Conservation (phyloP, 2,329 filamentous ascomycete species). For the Aspergillus amoenus region DNA sequence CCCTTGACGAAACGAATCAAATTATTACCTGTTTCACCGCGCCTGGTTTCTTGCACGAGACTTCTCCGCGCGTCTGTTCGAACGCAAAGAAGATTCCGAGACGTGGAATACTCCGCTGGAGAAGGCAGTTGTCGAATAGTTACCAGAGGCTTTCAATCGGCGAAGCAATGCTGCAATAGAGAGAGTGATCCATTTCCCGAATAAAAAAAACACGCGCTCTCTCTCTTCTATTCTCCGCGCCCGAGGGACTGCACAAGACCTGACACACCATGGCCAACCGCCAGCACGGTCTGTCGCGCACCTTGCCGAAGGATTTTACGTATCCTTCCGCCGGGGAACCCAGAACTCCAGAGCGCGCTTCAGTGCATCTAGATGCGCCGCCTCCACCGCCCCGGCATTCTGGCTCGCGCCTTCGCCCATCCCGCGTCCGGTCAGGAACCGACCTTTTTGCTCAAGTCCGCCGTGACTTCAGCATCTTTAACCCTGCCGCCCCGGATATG, state of each 20-base stretch:
- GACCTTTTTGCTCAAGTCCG: conserved; percentile 35
- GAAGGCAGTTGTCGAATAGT: neutral
- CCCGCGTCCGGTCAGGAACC: conserved; percentile 39
- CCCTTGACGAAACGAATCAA: conserved; percentile 11
- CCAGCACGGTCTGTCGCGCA: conserved; percentile 44
- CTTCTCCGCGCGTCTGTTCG: conserved; percentile 9
- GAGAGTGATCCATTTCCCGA: neutral
- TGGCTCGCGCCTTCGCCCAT: conserved; percentile 41
- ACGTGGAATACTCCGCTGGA: neutral
- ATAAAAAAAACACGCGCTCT: conserved; percentile 2
- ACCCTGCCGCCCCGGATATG: conserved; percentile 35
- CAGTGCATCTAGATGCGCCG: conserved; percentile 40
- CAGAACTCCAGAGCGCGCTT: conserved; percentile 44
- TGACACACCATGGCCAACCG: conserved; percentile 37
- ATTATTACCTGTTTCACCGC: neutral
- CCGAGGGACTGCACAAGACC: conserved; percentile 7
- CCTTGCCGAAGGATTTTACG: conserved; percentile 49
- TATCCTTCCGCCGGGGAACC: conserved; percentile 40
- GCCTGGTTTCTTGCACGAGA: neutral
- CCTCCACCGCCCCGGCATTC: conserved; percentile 47
- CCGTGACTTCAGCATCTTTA: conserved; percentile 36
- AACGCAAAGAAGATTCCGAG: neutral
- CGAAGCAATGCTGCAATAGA: conserved; percentile 20
- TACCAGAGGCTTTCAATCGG: conserved; percentile 4
- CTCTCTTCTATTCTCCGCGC: neutral